Evolutionary conservation across 2,329 filamentous ascomycete genomes (phyloP), one percentile per base, ranked within the genome.

Genomic region (Cytospora mali): DNA sequence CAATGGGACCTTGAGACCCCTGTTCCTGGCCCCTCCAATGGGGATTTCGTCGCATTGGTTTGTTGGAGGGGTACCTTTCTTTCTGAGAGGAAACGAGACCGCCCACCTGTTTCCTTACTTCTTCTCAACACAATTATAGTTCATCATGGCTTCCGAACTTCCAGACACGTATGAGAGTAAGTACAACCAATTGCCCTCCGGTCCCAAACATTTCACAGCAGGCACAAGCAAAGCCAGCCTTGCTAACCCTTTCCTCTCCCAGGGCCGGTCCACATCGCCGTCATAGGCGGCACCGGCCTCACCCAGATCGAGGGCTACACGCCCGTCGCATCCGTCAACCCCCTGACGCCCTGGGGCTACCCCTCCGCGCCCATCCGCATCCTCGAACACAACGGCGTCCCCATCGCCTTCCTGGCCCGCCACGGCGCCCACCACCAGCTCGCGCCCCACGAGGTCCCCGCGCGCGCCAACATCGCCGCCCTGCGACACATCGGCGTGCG

Each of bases 381-480:
- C 78, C 88, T 97, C 71, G 88, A 93, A 75, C 94, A 97, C 83
- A 84, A 87, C 67, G 90, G 90, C 69, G 86, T 88, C 50, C 86
- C 91, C 66, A 86, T 99, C 67, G 95, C 95, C 61, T 99, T 99
- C 82, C 86, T 99, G 69, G 92, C 93, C 66, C 92, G 95, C 51
- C 95, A 99, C 78, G 95, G 95, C 68, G 75, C 87, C 14, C 83
- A 95, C 84, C 95, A 99, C 80, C 86, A 97, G 77, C 84, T 91
- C 69, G 92, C 93, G 6, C 95, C 95, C 0, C 93, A 97, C 74
- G 95, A 99, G 78, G 91, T 99, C n/a, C 93, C 93, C 64, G 86
- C 88, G 68, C 92, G 92, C 67, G 95, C 95, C 77, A 99, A 98
- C 81, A 96, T 99, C 72, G 94, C 95, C n/a, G 95, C 95, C n/a